Conservation (phyloP, 768 basidiomycete genomes). For the Leucogyrophana mollusca region DNA sequence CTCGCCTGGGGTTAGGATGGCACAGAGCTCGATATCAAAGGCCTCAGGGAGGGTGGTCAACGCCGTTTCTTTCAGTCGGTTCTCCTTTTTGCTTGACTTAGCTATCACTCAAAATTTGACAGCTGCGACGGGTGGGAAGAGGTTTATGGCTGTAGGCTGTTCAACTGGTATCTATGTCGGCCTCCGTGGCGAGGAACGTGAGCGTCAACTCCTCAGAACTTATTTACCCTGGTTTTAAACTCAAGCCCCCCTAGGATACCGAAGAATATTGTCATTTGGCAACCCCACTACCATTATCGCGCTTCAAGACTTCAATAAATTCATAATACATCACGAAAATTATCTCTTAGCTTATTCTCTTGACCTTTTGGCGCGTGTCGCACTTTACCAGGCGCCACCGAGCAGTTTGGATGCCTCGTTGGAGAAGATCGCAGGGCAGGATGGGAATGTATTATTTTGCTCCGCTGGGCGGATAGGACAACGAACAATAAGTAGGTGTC, state of each 20-base stretch:
- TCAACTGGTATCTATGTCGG: conserved; percentile 70
- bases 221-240: neutral
- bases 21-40: conserved; percentile 25
- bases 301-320: conserved; percentile 60
- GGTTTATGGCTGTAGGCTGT: conserved; percentile 65
- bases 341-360: conserved; percentile 67
- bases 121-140: conserved; percentile 49
- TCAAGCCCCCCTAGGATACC: conserved; percentile 45
- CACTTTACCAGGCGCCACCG: conserved; percentile 44
- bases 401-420: conserved; percentile 52
- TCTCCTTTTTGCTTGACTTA: neutral
- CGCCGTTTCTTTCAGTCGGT: conserved; percentile 66
- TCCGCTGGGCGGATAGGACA: conserved; percentile 52
- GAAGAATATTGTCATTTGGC: conserved; percentile 49
- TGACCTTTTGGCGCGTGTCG: conserved; percentile 63
- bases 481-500: conserved; percentile 53
- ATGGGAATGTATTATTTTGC: conserved; percentile 60
- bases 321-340: conserved; percentile 62
- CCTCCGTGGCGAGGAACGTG: conserved; percentile 53
- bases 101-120: neutral
- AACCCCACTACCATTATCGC: conserved; percentile 56
- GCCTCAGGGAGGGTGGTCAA: conserved; percentile 59
- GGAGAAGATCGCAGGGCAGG: conserved; percentile 59
- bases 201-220: conserved; percentile 16
- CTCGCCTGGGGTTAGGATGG: conserved; percentile 35